phyloP scores from a whole-genome alignment of 768 basidiomycete genomes.

The Nidula microcarpa region DNA sequence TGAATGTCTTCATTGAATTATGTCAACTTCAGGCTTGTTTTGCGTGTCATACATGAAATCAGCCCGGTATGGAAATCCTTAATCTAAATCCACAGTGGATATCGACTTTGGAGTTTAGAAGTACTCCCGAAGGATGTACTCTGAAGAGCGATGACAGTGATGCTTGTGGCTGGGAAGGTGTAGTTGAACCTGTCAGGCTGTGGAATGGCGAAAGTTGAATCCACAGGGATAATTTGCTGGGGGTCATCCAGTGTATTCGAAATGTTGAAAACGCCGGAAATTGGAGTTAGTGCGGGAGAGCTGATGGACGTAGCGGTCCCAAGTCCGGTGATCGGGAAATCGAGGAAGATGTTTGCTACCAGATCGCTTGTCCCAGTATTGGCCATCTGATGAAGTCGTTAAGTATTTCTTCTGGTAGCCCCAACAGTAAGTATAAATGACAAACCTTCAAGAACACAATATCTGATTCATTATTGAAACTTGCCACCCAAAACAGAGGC shows the following conservation, averaged over 20 bases:
- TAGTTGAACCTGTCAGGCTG: constrained; percentile 24
- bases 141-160: constrained; percentile 18
- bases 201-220: constrained; percentile 21
- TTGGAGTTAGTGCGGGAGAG: constrained; percentile 22
- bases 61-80: too few relatives aligned
- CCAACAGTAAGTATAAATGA: not conserved
- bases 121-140: constrained; percentile 1
- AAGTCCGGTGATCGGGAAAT: constrained; percentile 19
- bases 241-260: constrained; percentile 27
- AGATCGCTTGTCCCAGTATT: constrained; percentile 24
- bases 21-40: not conserved
- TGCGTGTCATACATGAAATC: too few relatives aligned
- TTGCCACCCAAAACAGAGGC: constrained; percentile 30
- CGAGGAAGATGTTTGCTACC: constrained; percentile 25
- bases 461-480: constrained; percentile 27
- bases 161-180: constrained; percentile 29
- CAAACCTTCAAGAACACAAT: constrained; percentile 28
- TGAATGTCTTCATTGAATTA: not conserved
- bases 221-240: constrained; percentile 24
- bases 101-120: not conserved
- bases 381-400: constrained; percentile 17
- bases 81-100: not conserved
- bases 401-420: not conserved
- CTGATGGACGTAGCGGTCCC: constrained; percentile 20
- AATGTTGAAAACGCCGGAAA: constrained; percentile 26